A percentile compares a stretch with the other conserved stretches of the same genome.
phyloP scores from a whole-genome alignment of 2,329 filamentous ascomycete species.

The Calonectria pseudoreteaudii region DNA sequence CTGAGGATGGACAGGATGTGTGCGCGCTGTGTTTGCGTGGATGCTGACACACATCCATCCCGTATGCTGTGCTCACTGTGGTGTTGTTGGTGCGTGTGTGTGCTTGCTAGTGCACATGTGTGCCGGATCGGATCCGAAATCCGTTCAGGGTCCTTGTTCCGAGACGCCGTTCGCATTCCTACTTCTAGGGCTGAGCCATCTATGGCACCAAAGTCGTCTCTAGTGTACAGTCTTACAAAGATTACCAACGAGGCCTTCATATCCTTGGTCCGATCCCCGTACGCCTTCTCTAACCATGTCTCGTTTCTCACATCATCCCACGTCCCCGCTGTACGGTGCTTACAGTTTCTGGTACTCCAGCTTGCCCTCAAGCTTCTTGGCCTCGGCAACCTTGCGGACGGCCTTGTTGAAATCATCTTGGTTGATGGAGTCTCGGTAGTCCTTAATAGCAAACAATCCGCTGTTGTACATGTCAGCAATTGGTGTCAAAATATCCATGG shows the following conservation, averaged over 20 bases:
- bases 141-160: slow-evolving; percentile 27
- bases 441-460: slow-evolving; percentile 97
- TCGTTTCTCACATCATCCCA: slow-evolving; percentile 18
- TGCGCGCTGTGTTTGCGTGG: neutral
- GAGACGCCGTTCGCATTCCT: slow-evolving; percentile 42
- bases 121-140: slow-evolving; percentile 11
- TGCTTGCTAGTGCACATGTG: neutral
- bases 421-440: slow-evolving; percentile 94
- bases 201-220: slow-evolving; percentile 35
- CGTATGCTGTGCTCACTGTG: neutral
- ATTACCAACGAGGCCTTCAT: slow-evolving; percentile 35
- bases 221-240: slow-evolving; percentile 46
- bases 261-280: slow-evolving; percentile 27
- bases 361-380: slow-evolving; percentile 99
- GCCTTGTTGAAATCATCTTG: slow-evolving; percentile 99
- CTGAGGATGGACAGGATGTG: neutral
- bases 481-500: neutral
- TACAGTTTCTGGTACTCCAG: slow-evolving; percentile 97
- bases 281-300: slow-evolving; percentile 26
- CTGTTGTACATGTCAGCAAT: slow-evolving; percentile 59
- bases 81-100: neutral
- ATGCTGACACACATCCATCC: slow-evolving; percentile 11
- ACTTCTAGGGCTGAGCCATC: slow-evolving; percentile 39
- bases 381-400: slow-evolving; percentile 94
- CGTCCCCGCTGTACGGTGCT: slow-evolving; percentile 19